Base-by-base conservation (phyloP, 305 asterid genomes). In the Fraxinus albicans region DNA sequence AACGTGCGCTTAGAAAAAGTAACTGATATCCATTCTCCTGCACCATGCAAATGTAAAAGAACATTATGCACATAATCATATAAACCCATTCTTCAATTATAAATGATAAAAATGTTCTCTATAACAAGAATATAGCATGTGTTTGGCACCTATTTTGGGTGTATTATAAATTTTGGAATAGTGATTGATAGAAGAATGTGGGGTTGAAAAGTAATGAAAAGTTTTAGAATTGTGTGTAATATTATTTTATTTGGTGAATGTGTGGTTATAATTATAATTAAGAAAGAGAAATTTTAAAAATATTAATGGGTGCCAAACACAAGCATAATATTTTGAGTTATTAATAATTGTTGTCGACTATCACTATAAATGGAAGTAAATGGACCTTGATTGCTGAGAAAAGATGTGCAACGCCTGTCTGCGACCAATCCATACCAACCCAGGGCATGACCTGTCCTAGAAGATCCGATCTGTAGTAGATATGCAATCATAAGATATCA, bases 371-470 rank as follows among this genome's bases (percentile, higher is more conserved):
- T 65, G 74, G 80, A 77, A 79, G 33, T 42, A 69, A 69, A 86
- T 80, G 63, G 78, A 96, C 99, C 98, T 94, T 94, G 90, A 96
- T 94, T 79, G 99, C 98, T 21, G 99, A 90, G 87, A 96, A 96
- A 85, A 96, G 96, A 90, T 94, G 92, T 4, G 96, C 92, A 76
- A 96, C 99, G 79, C 98, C 98, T 55, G 93, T 90, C 85, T 96
- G 98, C 13, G 97, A 93, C 99, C 99, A 96, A 89, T 96, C 99
- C 89, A 92, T 91, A 78, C 99, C 99, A 75, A 96, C 98, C 94
- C 87, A 91, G 76, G 99, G 99, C 99, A 96, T 96, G 83, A 96
- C 88, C 88, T 96, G 98, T 55, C 99, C 99, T 65, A 96, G 92
- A 90, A 96, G 95, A 90, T 96, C 99, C 79, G 98, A 96, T 85